Conservation (phyloP, 345 rosid species). For the Raphanus raphanistrum region DNA sequence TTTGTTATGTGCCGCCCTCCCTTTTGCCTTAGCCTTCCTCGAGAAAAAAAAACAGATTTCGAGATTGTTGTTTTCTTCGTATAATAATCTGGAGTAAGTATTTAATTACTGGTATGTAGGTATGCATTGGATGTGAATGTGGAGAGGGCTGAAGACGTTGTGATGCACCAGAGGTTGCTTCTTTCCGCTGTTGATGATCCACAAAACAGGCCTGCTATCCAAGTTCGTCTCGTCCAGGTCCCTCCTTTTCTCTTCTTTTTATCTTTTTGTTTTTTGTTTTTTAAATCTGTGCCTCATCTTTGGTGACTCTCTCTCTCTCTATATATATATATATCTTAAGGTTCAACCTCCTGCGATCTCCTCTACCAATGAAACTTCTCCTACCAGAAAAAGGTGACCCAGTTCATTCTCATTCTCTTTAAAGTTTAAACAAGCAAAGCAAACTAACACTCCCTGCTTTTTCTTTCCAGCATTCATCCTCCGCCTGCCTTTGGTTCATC, state of each 20-base stretch:
- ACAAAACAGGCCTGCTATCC: constrained; percentile 28
- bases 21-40: too few species aligned
- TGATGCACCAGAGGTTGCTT: constrained; percentile 57
- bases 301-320: constrained; percentile 13
- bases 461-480: constrained; percentile 70
- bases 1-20: too few species aligned
- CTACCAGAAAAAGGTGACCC: constrained; percentile 53
- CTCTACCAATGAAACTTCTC: constrained; percentile 32
- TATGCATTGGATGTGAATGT: constrained; percentile 97
- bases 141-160: constrained; percentile 95
- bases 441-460: not conserved
- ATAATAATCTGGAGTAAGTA: too few species aligned
- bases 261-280: constrained; percentile 10
- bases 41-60: too few species aligned
- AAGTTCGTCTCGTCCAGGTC: constrained; percentile 63
- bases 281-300: too few species aligned
- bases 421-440: not conserved
- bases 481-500: constrained; percentile 98
- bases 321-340: constrained; percentile 30
- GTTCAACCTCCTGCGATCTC: constrained; percentile 59
- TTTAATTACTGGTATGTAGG: constrained; percentile 12
- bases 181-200: constrained; percentile 41
- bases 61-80: too few species aligned
- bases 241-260: not conserved
- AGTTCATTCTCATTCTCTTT: not conserved